phyloP scores from a whole-genome alignment of 257 asterid species.

The Craterostigma plantagineum region DNA sequence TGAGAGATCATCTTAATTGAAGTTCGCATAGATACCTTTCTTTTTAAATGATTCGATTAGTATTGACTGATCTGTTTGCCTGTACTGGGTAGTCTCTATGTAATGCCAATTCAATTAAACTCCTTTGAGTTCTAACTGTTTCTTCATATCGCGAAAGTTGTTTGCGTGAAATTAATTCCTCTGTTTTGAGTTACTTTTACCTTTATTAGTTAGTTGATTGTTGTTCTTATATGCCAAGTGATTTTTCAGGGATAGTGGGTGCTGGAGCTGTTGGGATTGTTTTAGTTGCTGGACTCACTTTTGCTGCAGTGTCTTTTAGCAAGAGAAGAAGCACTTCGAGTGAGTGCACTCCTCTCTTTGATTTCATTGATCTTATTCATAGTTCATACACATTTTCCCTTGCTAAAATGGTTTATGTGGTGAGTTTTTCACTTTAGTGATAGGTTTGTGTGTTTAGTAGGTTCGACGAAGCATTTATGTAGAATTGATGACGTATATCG shows the following conservation, averaged over 20 bases:
- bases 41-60: background rate
- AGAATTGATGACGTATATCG: background rate
- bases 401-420: constrained; percentile 4
- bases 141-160: background rate
- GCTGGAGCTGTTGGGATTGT: constrained; percentile 64
- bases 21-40: background rate
- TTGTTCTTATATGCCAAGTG: constrained; percentile 45
- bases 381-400: background rate
- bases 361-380: constrained; percentile 3
- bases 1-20: constrained; percentile 13
- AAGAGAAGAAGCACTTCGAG: constrained; percentile 39
- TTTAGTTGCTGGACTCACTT: constrained; percentile 62
- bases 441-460: background rate
- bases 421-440: too few relatives aligned
- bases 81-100: too few relatives aligned
- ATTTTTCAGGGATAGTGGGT: constrained; percentile 70
- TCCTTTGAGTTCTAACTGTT: too few relatives aligned
- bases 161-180: constrained; percentile 2
- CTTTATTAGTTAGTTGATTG: constrained; percentile 3
- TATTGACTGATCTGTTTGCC: background rate
- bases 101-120: too few relatives aligned
- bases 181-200: background rate
- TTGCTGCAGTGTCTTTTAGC: constrained; percentile 50
- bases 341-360: constrained; percentile 17
- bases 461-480: constrained; percentile 2